phyloP scores from a whole-genome alignment of 2,329 filamentous ascomycete genomes.

The Hypoxylon sp. region DNA sequence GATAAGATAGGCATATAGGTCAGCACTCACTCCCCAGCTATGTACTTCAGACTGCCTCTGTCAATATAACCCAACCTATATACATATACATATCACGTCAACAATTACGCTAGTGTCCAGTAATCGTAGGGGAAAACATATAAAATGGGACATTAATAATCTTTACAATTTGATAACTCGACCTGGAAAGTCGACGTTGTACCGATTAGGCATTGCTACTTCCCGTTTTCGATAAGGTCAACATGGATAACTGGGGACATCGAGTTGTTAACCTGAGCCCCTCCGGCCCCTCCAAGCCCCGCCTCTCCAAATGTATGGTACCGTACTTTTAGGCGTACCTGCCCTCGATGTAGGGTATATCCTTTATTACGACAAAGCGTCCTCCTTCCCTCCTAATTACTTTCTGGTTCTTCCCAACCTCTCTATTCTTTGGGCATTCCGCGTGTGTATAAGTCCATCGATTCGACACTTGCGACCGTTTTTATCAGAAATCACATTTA shows the following conservation, averaged over 20 bases:
- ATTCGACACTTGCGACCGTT: slow-evolving; percentile 1
- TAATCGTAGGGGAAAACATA: background rate
- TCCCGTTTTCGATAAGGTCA: slow-evolving; percentile 31
- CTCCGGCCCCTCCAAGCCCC: slow-evolving; percentile 46
- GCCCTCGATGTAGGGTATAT: slow-evolving; percentile 23
- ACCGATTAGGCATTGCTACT: slow-evolving; percentile 33
- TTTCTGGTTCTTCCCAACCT: slow-evolving; percentile 28
- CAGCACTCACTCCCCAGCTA: background rate
- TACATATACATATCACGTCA: background rate
- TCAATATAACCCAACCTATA: background rate
- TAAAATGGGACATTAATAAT: slow-evolving; percentile 1
- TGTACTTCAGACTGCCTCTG: background rate
- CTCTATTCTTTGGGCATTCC: slow-evolving; percentile 27
- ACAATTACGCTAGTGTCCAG: background rate
- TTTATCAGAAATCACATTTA: slow-evolving; percentile 17
- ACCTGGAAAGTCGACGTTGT: slow-evolving; percentile 22
- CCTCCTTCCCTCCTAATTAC: slow-evolving; percentile 29
- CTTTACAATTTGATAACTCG: slow-evolving; percentile 13
- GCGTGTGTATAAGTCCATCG: slow-evolving; percentile 23
- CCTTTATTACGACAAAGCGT: slow-evolving; percentile 32
- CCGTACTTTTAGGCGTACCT: slow-evolving; percentile 12
- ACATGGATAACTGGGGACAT: slow-evolving; percentile 13
- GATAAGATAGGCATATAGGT: background rate
- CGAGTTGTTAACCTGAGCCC: slow-evolving; percentile 38
- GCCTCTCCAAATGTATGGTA: slow-evolving; percentile 28